Base-by-base conservation (phyloP, 768 basidiomycete species). In the Galerina marginata region DNA sequence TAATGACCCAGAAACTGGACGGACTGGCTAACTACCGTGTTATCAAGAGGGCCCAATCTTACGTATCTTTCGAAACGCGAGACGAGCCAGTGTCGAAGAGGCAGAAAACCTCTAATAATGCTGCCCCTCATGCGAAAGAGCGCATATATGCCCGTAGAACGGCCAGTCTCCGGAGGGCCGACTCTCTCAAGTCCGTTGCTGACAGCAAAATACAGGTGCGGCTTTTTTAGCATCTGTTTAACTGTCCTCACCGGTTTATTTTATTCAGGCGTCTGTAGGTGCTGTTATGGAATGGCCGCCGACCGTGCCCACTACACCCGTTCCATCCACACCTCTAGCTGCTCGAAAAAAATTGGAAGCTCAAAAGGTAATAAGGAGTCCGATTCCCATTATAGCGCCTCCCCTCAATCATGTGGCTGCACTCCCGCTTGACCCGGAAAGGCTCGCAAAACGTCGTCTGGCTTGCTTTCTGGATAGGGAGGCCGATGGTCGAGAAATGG, bases 341-440 rank as follows among this genome's bases (percentile, higher is more conserved):
- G 16, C 3, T 3, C n/a, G 29, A n/a, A 50, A 6, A 12, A 45
- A 9, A 11, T 6, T 6, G 6, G 7, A 29, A 16, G 16, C 25
- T 40, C 43, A 37, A 7, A 29, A 38, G 12, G 36, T 37, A 29
- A 40, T 54, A 15, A 15, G 14, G 6, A 20, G 20, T 46, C 65
- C 63, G 9, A 79, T 86, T 0, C 86, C 86, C 0, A 77, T 86
- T 55, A 82, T 88, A 12, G 85, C 85, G 4, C 86, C 86, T 2
- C 84, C 86, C 0, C 51, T 65, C 2, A 73, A 72, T 9, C 71
- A 78, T 57, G 64, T 71, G 6, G 68, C 74, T 7, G 67, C 71
- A 25, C 60, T 72, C 6, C 75, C 77, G 2, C 58, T 78, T 15
- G 78, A 73, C 20, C 53, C 57, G 1, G 83, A 83, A 49, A 79